phyloP scores from a whole-genome alignment of 2,329 filamentous ascomycete genomes.

The Sporothrix pallida region DNA sequence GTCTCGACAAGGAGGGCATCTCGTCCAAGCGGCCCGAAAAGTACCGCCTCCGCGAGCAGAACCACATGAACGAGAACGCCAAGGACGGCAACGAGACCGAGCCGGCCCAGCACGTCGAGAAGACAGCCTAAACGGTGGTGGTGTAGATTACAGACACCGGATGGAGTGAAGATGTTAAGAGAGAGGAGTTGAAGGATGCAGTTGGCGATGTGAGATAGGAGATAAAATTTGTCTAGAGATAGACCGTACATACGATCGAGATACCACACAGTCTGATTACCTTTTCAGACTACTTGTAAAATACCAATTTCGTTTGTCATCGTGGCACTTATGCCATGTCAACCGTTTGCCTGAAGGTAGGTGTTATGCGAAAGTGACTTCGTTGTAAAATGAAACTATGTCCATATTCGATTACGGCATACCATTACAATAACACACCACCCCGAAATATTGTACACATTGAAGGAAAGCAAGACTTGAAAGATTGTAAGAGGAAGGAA shows the following conservation, averaged over 20 bases:
- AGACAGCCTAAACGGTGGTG: slow-evolving; percentile 2
- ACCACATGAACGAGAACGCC: slow-evolving; percentile 22
- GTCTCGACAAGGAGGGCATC: slow-evolving; percentile 16
- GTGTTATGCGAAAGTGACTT: too few relatives aligned
- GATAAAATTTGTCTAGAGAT: background rate
- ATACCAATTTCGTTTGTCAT: background rate
- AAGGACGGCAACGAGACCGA: background rate
- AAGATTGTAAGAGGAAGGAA: too few relatives aligned
- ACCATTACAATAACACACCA: too few relatives aligned
- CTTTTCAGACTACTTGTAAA: background rate
- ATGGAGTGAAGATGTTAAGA: too few relatives aligned
- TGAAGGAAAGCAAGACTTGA: too few relatives aligned
- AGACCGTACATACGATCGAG: background rate
- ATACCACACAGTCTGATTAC: background rate
- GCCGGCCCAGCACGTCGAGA: slow-evolving; percentile 16
- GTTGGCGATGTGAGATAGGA: background rate
- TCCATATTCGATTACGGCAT: too few relatives aligned
- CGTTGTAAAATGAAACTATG: too few relatives aligned
- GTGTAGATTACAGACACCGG: slow-evolving; percentile 6
- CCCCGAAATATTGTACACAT: too few relatives aligned
- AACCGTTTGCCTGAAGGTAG: too few relatives aligned
- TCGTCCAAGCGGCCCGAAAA: slow-evolving; percentile 23
- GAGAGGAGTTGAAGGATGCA: too few relatives aligned
- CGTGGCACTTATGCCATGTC: too few relatives aligned
- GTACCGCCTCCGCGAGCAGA: slow-evolving; percentile 20